phyloP scores from a whole-genome alignment of 768 basidiomycete genomes.

The Daedaleopsis nitida region DNA sequence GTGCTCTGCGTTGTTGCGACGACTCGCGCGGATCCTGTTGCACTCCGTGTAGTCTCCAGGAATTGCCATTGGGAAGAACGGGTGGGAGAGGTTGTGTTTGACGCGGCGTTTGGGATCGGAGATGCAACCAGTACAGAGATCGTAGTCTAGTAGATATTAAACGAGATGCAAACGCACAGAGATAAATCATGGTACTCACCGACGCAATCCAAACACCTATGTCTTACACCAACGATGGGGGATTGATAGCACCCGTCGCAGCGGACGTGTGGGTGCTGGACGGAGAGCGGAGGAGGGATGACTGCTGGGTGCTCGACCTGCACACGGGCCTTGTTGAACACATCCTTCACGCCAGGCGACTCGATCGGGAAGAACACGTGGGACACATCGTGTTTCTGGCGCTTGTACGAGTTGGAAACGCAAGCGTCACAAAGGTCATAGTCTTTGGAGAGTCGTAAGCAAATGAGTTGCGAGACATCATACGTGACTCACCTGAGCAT shows the following conservation, averaged over 20 bases:
- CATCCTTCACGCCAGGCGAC: conserved; percentile 5
- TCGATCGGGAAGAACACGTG: conserved; percentile 28
- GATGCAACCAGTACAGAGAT: conserved; percentile 25
- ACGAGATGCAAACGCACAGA: neutral
- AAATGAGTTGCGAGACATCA: neutral
- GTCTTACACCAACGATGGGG: conserved; percentile 7
- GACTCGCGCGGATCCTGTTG: conserved; percentile 9
- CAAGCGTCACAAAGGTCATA: conserved; percentile 26
- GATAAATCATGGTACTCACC: conserved; percentile 18
- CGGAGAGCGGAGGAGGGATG: neutral
- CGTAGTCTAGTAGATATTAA: conserved; percentile 18
- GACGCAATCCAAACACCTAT: conserved; percentile 65
- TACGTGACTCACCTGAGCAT: conserved; percentile 44
- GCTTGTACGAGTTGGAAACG: conserved; percentile 8
- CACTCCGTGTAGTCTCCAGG: conserved; percentile 1
- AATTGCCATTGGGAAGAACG: conserved; percentile 23
- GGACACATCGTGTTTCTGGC: conserved; percentile 15
- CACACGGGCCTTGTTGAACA: conserved; percentile 15
- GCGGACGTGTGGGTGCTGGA: neutral
- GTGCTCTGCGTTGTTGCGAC: neutral
- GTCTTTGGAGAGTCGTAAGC: conserved; percentile 5
- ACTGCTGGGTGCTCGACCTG: neutral
- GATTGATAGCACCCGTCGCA: conserved; percentile 7
- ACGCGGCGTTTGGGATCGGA: conserved; percentile 10
- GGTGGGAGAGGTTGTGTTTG: conserved; percentile 19